These are phyloP conservation scores for Aspergillus sp. DNA, from an alignment of 2,329 filamentous ascomycete species.

Conservation along the genomic window DNA sequence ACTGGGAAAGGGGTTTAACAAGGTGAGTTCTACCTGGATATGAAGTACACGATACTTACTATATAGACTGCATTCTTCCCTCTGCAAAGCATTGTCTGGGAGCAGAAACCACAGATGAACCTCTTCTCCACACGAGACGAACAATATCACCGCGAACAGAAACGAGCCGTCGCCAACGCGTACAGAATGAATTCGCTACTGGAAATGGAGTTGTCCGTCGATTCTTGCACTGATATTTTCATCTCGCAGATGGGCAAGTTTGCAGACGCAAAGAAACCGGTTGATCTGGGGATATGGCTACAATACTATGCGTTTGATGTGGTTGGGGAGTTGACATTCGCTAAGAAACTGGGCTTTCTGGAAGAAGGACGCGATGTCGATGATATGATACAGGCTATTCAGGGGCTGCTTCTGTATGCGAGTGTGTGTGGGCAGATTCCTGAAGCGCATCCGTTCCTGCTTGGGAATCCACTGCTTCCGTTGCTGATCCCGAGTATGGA, in stretches of 20 bases:
- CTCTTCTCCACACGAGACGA: conserved; percentile 18
- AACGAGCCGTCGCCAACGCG: conserved; percentile 17
- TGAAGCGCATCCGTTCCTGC: conserved; percentile 17
- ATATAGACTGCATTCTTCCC: conserved; percentile 15
- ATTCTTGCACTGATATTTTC: conserved; percentile 1
- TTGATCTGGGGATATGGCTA: conserved; percentile 15
- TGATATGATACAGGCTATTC: conserved; percentile 26
- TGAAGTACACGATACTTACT: too few species aligned
- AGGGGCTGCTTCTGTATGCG: conserved; percentile 24
- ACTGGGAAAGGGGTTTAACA: conserved; percentile 11
- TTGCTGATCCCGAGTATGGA: conserved; percentile 30
- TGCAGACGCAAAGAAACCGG: conserved; percentile 1
- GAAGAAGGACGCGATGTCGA: conserved; percentile 37
- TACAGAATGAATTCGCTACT: conserved; percentile 24
- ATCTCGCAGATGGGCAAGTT: too few species aligned
- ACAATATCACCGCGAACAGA: conserved; percentile 12
- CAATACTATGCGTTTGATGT: conserved; percentile 38
- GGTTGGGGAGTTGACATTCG: conserved; percentile 38
- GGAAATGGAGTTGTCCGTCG: conserved; percentile 18
- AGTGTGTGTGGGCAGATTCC: conserved; percentile 24
- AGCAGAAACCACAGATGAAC: conserved; percentile 15
- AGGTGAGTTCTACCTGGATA: conserved; percentile 6
- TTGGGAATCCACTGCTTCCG: conserved; percentile 19
- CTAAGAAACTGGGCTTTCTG: conserved; percentile 39
- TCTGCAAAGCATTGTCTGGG: conserved; percentile 16